phyloP scores from a whole-genome alignment of 106 monocot species.

The Posidonia australis region DNA sequence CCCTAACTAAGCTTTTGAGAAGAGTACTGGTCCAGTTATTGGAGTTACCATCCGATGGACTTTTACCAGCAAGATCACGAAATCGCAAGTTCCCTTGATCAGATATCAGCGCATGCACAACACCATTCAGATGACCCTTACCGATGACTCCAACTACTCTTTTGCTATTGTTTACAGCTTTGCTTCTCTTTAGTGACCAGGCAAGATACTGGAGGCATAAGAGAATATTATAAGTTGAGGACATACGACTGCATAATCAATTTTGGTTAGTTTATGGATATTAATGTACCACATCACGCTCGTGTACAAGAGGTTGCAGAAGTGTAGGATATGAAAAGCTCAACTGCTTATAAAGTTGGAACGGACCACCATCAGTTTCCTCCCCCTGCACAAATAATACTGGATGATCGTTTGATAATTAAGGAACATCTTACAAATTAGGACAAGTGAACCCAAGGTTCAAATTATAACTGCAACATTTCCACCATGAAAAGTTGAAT shows the following conservation, averaged over 20 bases:
- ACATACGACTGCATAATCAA: not conserved
- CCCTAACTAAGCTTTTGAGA: constrained; percentile 45
- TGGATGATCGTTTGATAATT: no score
- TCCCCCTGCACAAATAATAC: constrained; percentile 34
- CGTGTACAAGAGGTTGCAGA: constrained; percentile 76
- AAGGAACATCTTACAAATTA: no score
- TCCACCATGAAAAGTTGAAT: no score
- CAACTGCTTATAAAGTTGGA: constrained; percentile 58
- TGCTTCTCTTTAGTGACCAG: constrained; percentile 94
- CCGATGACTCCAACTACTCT: constrained; percentile 72
- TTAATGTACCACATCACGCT: constrained; percentile 65
- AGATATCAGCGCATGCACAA: constrained; percentile 72
- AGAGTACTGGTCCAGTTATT: constrained; percentile 29
- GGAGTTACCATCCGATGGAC: constrained; percentile 10
- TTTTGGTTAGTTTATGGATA: not conserved
- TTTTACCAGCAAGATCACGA: constrained; percentile 56
- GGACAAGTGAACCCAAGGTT: no score
- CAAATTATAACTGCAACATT: no score
- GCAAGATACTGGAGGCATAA: constrained; percentile 66
- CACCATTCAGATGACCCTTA: constrained; percentile 82
- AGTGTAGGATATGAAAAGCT: constrained; percentile 79
- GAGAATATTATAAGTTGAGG: not conserved
- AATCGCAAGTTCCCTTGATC: constrained; percentile 77
- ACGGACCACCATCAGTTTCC: constrained; percentile 43
- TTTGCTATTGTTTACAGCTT: constrained; percentile 73